Conservation (phyloP, 2,329 filamentous ascomycete species). For the Apiospora sp. region DNA sequence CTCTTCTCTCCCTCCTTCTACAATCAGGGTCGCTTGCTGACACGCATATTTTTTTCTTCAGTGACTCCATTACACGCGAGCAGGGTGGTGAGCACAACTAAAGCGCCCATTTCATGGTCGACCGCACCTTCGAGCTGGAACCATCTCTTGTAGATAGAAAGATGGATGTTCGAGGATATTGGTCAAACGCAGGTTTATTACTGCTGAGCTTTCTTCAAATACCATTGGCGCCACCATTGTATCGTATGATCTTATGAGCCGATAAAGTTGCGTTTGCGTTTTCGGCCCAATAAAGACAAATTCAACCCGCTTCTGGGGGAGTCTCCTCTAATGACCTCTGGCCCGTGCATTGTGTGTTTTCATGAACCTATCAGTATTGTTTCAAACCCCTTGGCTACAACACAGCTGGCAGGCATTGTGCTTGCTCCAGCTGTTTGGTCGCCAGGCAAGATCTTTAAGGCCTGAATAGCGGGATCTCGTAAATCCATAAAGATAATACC, state of each 20-base stretch:
- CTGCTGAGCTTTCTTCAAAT: background rate
- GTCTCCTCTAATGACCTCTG: background rate
- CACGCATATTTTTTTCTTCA: constrained; percentile 45
- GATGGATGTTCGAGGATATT: background rate
- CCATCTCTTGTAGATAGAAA: too few species aligned
- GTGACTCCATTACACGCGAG: constrained; percentile 78
- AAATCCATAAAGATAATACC: background rate
- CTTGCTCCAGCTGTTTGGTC: background rate
- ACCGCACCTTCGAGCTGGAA: background rate
- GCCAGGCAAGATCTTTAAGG: background rate
- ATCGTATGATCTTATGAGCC: constrained; percentile 13
- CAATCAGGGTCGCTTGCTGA: constrained; percentile 11
- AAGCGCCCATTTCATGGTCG: constrained; percentile 29
- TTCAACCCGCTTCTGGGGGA: constrained; percentile 9
- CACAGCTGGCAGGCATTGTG: background rate
- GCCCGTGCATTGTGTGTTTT: constrained; percentile 2
- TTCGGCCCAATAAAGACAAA: constrained; percentile 19
- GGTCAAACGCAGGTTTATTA: background rate
- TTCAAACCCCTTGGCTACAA: background rate
- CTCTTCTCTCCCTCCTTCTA: background rate
- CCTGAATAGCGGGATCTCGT: background rate
- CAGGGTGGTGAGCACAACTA: constrained; percentile 74
- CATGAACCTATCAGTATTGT: background rate
- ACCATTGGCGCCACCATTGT: background rate
- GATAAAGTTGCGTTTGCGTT: background rate